phyloP scores from a whole-genome alignment of 352 stramenopile genomes.

The Phytophthora kernoviae region DNA sequence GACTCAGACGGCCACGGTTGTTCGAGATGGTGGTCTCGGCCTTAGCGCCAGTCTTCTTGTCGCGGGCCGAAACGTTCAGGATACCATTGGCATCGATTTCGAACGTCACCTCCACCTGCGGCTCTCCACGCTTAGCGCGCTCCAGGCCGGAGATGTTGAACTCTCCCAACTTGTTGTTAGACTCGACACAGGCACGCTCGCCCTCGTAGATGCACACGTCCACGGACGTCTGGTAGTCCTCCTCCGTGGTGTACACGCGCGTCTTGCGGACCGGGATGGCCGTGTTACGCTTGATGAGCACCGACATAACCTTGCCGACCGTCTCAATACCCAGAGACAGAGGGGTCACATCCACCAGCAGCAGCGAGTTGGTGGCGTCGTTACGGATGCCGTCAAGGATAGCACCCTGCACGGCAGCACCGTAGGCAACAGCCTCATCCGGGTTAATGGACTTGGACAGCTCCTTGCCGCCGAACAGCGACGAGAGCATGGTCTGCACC shows the following conservation, averaged over 20 bases:
- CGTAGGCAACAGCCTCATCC: constrained; percentile 83
- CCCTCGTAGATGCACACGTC: constrained; percentile 91
- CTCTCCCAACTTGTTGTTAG: constrained; percentile 93
- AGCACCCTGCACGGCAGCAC: constrained; percentile 67
- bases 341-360: constrained; percentile 91
- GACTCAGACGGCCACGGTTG: constrained; percentile 70
- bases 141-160: constrained; percentile 92
- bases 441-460: constrained; percentile 78
- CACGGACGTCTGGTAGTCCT: constrained; percentile 85
- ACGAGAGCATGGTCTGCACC: constrained; percentile 64
- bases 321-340: constrained; percentile 90
- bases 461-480: constrained; percentile 65
- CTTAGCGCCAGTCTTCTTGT: constrained; percentile 82
- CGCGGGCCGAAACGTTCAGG: constrained; percentile 87
- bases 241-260: constrained; percentile 71
- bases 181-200: constrained; percentile 86
- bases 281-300: constrained; percentile 90
- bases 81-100: constrained; percentile 94
- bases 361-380: constrained; percentile 84
- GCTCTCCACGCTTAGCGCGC: constrained; percentile 86
- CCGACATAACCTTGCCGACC: constrained; percentile 88
- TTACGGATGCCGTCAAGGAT: constrained; percentile 73
- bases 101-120: constrained; percentile 92
- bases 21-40: constrained; percentile 78
- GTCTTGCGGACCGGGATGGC: constrained; percentile 87